A percentile compares a stretch with the other conserved stretches of the same genome.
Conservation (phyloP, 1,139 yeast genomes). For the Lodderomyces margitis region DNA sequence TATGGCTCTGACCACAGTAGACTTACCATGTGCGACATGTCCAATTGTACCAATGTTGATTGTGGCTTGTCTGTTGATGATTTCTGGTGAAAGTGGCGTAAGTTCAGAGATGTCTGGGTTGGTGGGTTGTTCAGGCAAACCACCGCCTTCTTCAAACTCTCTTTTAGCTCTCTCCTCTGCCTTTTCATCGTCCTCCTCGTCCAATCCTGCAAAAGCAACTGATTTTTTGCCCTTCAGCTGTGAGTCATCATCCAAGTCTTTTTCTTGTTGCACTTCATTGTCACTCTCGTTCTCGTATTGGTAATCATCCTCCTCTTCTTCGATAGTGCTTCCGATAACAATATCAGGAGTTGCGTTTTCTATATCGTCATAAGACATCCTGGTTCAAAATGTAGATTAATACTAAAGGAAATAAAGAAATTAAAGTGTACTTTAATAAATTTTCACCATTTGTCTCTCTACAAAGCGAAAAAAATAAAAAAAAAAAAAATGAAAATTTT, state of each 20-base stretch:
- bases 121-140: constrained; percentile 93
- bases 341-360: constrained; percentile 85
- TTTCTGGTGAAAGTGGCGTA: constrained; percentile 90
- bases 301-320: constrained; percentile 41
- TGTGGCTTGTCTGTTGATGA: constrained; percentile 98
- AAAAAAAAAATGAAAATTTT: constrained; percentile 3
- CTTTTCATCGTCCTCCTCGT: constrained; percentile 65
- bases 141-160: constrained; percentile 98
- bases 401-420: constrained; percentile 3
- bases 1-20: constrained; percentile 97
- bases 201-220: constrained; percentile 80
- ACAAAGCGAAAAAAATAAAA: constrained; percentile 1
- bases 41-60: constrained; percentile 99
- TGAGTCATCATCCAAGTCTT: constrained; percentile 21
- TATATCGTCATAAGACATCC: constrained; percentile 62
- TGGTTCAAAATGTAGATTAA: constrained; percentile 2
- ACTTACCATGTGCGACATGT: constrained; percentile 94
- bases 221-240: constrained; percentile 57
- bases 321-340: constrained; percentile 70
- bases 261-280: constrained; percentile 46
- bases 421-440: constrained; percentile 8
- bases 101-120: constrained; percentile 76
- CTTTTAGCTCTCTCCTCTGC: constrained; percentile 62
- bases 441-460: constrained; percentile 2
- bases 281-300: constrained; percentile 49